A percentile compares a stretch with the other conserved stretches of the same genome.
Conservation (phyloP, 2,329 filamentous ascomycete genomes). For the Sporothrix schenckii region DNA sequence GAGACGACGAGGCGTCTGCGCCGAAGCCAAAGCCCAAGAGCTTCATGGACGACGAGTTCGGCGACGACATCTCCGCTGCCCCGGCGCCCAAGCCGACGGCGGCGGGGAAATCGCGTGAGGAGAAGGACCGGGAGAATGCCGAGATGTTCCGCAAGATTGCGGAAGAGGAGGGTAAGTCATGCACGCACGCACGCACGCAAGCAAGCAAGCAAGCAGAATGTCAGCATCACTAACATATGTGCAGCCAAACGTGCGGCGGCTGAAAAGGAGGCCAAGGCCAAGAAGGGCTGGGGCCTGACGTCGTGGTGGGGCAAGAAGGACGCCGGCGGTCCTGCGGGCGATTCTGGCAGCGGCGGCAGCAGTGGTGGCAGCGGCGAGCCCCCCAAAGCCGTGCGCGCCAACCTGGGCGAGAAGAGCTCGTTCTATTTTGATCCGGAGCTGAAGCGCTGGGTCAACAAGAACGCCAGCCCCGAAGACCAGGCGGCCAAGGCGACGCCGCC, state of each 20-base stretch:
- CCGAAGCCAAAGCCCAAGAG: conserved; percentile 73
- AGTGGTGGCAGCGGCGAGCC: conserved; percentile 43
- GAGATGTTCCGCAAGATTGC: conserved; percentile 85
- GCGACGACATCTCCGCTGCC: conserved; percentile 70
- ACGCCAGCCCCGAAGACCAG: conserved; percentile 67
- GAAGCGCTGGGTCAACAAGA: conserved; percentile 98
- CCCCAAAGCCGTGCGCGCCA: conserved; percentile 79
- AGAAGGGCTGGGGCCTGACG: conserved; percentile 77
- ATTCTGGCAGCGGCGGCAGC: conserved; percentile 29
- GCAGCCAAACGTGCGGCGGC: conserved; percentile 64
- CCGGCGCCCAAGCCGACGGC: conserved; percentile 51
- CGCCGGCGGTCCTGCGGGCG: conserved; percentile 53
- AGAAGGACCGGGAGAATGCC: conserved; percentile 77
- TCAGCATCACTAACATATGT: conserved; percentile 26
- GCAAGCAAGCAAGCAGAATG: too few species aligned
- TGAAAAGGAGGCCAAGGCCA: conserved; percentile 53
- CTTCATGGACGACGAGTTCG: conserved; percentile 74
- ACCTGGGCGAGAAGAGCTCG: conserved; percentile 88
- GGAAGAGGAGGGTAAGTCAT: conserved; percentile 66
- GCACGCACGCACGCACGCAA: too few species aligned
- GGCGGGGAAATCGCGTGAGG: conserved; percentile 61
- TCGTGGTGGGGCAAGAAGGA: conserved; percentile 76
- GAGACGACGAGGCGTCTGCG: conserved; percentile 46
- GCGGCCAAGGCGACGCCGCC: conserved; percentile 74
- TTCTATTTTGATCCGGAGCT: conserved; percentile 96